A percentile compares a stretch with the other conserved stretches of the same genome.
phyloP scores from a whole-genome alignment of 768 basidiomycete species.

The Boletales sp. region DNA sequence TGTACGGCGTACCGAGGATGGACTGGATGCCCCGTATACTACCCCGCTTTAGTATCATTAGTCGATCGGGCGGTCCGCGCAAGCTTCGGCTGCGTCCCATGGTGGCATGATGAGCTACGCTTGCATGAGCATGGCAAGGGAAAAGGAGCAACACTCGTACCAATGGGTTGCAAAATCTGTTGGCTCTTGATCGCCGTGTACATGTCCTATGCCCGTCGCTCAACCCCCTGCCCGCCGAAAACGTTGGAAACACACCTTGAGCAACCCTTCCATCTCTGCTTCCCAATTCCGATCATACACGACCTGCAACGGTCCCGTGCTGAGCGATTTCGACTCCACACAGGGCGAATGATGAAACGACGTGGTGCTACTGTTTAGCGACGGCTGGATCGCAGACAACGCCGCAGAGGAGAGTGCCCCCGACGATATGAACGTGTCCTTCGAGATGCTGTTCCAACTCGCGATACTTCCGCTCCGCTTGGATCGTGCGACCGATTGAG shows the following conservation, averaged over 20 bases:
- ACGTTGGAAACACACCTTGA: slow-evolving; percentile 56
- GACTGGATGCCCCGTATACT: slow-evolving; percentile 88
- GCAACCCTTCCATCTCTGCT: slow-evolving; percentile 74
- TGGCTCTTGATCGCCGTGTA: slow-evolving; percentile 88
- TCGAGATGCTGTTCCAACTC: slow-evolving; percentile 79
- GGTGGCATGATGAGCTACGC: slow-evolving; percentile 37
- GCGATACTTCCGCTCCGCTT: slow-evolving; percentile 82
- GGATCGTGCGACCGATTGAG: slow-evolving; percentile 41
- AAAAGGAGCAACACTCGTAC: slow-evolving; percentile 33
- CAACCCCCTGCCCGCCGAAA: not conserved
- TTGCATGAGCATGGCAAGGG: slow-evolving; percentile 56
- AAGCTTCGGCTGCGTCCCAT: slow-evolving; percentile 62
- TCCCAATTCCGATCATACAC: slow-evolving; percentile 77
- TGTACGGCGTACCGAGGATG: slow-evolving; percentile 66
- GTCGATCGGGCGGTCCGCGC: slow-evolving; percentile 65
- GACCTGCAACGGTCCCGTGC: slow-evolving; percentile 32
- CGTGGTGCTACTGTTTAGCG: slow-evolving; percentile 58
- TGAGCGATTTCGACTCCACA: slow-evolving; percentile 35
- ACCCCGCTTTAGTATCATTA: slow-evolving; percentile 80
- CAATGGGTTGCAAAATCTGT: slow-evolving; percentile 82
- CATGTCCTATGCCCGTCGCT: slow-evolving; percentile 65
- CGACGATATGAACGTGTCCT: slow-evolving; percentile 49
- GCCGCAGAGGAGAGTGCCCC: slow-evolving; percentile 33
- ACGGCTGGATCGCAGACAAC: slow-evolving; percentile 34
- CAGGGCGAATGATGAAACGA: slow-evolving; percentile 55